Conservation (phyloP, 169 alveolate genomes). For the Plasmodium yoelii region DNA sequence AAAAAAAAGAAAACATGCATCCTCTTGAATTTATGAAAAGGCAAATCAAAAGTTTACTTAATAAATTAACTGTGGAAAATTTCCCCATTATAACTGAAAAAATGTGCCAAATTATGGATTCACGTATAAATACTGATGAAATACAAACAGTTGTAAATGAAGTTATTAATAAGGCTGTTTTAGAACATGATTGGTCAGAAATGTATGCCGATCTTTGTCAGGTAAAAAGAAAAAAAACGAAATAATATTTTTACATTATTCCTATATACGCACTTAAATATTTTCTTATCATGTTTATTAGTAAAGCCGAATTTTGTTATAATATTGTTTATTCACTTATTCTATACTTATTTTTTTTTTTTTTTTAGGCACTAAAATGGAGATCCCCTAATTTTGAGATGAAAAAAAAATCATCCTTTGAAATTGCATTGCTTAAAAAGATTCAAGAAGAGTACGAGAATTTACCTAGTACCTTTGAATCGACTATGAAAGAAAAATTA, state of each 20-base stretch:
- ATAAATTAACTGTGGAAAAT: slow-evolving; percentile 92
- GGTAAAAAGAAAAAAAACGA: slow-evolving; percentile 28
- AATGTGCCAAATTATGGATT: slow-evolving; percentile 88
- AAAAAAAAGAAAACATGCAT: slow-evolving; percentile 76
- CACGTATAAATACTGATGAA: slow-evolving; percentile 82
- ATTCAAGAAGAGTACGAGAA: slow-evolving; percentile 85
- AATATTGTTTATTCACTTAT: neutral
- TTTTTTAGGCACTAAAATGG: slow-evolving; percentile 82
- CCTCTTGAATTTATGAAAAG: slow-evolving; percentile 86
- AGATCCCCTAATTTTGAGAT: slow-evolving; percentile 85
- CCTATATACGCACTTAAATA: slow-evolving; percentile 16
- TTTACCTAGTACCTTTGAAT: slow-evolving; percentile 78
- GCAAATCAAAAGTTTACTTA: slow-evolving; percentile 87
- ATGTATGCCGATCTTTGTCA: slow-evolving; percentile 94
- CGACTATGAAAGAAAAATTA: slow-evolving; percentile 77
- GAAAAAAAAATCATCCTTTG: slow-evolving; percentile 84
- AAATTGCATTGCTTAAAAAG: slow-evolving; percentile 82
- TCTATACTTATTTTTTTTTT: neutral
- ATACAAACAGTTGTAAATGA: slow-evolving; percentile 86
- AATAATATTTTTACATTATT: slow-evolving; percentile 34
- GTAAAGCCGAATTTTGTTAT: neutral
- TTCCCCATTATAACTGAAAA: slow-evolving; percentile 91
- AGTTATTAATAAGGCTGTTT: slow-evolving; percentile 90
- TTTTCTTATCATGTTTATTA: neutral
- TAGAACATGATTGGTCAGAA: slow-evolving; percentile 94